phyloP scores from a whole-genome alignment of 78 protist species.

The Corallochytrium limacisporum region DNA sequence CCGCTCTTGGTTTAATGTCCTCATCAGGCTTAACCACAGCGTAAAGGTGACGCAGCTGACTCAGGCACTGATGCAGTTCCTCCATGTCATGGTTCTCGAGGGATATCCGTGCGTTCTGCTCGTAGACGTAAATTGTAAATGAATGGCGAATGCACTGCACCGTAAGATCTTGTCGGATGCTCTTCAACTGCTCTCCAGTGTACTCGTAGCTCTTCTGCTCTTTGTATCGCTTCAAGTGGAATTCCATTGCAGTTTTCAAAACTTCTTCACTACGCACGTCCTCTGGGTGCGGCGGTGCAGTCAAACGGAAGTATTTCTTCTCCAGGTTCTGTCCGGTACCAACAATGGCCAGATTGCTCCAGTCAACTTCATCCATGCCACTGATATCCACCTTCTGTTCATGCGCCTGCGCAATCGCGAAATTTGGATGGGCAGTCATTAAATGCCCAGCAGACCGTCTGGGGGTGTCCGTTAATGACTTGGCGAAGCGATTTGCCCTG shows the following conservation, averaged over 20 bases:
- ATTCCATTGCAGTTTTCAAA: not conserved
- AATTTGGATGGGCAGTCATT: no score
- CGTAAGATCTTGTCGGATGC: constrained; percentile 37
- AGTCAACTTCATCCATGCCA: no score
- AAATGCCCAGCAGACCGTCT: no score
- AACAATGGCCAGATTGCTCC: no score
- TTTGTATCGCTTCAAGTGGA: not conserved
- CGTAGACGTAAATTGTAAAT: constrained; percentile 29
- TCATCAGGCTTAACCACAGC: no score
- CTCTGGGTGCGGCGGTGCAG: not conserved
- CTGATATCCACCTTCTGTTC: no score
- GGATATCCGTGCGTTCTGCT: constrained; percentile 30
- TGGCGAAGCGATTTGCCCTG: no score
- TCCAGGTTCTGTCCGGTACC: no score
- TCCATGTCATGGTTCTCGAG: constrained; percentile 20
- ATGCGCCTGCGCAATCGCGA: no score
- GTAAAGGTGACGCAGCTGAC: constrained; percentile 12
- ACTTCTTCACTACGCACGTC: not conserved
- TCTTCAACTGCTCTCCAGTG: constrained; percentile 30
- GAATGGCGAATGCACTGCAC: constrained; percentile 4
- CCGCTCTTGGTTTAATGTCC: no score
- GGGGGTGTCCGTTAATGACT: no score
- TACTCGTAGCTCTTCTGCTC: not conserved
- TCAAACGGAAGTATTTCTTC: not conserved
- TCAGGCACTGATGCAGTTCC: constrained; percentile 34